A percentile compares a stretch with the other conserved stretches of the same genome.
These are phyloP conservation scores for Multifurca ochricompacta DNA, from an alignment of 768 basidiomycete species.

Conservation along the genomic window DNA sequence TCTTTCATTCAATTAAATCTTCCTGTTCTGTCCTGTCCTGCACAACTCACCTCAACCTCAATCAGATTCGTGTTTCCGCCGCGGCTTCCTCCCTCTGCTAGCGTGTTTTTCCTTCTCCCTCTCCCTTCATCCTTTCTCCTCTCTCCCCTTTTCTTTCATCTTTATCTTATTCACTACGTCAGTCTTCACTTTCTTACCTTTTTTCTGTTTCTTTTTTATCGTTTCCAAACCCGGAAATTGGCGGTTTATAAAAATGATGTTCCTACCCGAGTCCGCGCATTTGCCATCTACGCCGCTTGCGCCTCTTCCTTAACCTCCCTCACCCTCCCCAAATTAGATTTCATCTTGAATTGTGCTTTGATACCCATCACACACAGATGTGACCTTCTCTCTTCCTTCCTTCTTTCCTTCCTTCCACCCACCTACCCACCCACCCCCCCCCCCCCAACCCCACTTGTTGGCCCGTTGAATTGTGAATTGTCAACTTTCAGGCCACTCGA, in stretches of 20 bases:
- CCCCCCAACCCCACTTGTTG: not conserved
- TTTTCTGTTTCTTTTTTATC: too few relatives aligned
- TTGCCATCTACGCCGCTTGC: not conserved
- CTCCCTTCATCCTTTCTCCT: not conserved
- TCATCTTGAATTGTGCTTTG: conserved; percentile 10
- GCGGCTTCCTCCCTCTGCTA: conserved; percentile 13
- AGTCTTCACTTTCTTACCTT: not conserved
- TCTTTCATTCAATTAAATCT: conserved; percentile 10
- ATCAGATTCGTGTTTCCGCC: conserved; percentile 9
- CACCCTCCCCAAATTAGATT: conserved; percentile 7
- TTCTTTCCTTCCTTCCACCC: too few relatives aligned
- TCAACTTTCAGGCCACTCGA: not conserved
- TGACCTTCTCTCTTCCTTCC: not conserved
- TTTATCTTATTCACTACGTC: not conserved
- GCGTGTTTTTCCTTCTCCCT: not conserved
- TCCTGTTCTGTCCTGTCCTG: not conserved
- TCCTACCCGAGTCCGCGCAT: not conserved
- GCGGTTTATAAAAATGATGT: too few relatives aligned
- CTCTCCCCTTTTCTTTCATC: not conserved
- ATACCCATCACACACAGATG: not conserved
- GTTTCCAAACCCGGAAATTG: not conserved
- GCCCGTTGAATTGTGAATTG: conserved; percentile 11
- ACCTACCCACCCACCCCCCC: too few relatives aligned
- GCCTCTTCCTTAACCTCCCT: too few relatives aligned
- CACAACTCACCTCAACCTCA: not conserved